A percentile compares a stretch with the other conserved stretches of the same genome.
phyloP scores from a whole-genome alignment of 768 basidiomycete species.

The Hydnum rufescens region DNA sequence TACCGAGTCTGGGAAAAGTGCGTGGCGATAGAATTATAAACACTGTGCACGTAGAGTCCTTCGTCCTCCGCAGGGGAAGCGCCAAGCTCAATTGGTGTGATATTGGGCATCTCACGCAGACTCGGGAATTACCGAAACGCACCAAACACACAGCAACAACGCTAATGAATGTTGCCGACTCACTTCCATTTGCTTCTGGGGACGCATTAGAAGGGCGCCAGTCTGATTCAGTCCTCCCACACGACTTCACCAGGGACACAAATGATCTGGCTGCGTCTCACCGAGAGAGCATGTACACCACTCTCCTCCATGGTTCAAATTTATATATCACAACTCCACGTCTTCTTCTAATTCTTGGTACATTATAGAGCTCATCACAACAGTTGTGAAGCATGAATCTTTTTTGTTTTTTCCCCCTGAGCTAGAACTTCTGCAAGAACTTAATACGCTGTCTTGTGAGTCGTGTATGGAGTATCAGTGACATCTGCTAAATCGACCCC shows the following conservation, averaged over 20 bases:
- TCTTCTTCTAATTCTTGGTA: no score
- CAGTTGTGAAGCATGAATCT: slow-evolving; percentile 29
- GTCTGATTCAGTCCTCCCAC: no score
- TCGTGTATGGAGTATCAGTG: slow-evolving; percentile 3
- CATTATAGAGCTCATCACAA: slow-evolving; percentile 41
- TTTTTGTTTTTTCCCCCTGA: slow-evolving; percentile 35
- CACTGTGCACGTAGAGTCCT: slow-evolving; percentile 17
- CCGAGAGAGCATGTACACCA: slow-evolving; percentile 10
- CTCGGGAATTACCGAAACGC: not conserved
- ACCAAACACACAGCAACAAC: not conserved
- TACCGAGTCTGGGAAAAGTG: slow-evolving; percentile 21
- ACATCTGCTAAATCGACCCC: not conserved
- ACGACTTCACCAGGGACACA: no score
- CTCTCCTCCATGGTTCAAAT: slow-evolving; percentile 5
- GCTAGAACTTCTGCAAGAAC: slow-evolving; percentile 24
- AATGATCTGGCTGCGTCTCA: no score
- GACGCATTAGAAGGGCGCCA: not conserved
- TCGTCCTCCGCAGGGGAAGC: slow-evolving; percentile 13
- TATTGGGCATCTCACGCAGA: not conserved
- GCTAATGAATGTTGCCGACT: not conserved
- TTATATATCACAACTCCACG: not conserved
- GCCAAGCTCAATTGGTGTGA: slow-evolving; percentile 1
- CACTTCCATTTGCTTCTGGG: not conserved
- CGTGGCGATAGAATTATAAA: slow-evolving; percentile 19
- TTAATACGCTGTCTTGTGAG: slow-evolving; percentile 32